Percentiles rank a stretch among this genome's conserved stretches.
Evolutionary conservation across 1,139 yeast genomes (phyloP).

Genomic region (Lodderomyces pseudojiufengensis): DNA sequence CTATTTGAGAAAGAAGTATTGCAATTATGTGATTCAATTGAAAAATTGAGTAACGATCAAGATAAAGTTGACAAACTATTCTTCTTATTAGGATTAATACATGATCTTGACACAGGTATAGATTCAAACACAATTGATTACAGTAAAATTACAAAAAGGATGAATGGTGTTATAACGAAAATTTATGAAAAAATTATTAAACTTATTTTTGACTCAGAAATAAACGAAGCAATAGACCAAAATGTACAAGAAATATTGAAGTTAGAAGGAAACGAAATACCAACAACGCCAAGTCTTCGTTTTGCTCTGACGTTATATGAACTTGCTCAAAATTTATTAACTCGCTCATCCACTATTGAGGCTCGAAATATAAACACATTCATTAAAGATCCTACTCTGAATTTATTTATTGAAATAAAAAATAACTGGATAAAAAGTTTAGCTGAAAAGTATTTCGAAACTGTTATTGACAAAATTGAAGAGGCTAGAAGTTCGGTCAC

Average conservation of each 20-base stretch:
- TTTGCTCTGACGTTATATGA: conserved; percentile 2
- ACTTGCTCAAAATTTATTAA: not conserved
- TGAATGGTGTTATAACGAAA: not conserved
- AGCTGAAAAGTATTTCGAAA: not conserved
- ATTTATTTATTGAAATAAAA: not conserved
- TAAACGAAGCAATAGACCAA: not conserved
- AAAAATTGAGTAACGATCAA: conserved; percentile 11
- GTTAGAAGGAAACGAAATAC: not conserved
- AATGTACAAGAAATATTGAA: not conserved
- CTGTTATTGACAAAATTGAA: not conserved
- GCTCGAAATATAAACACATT: not conserved
- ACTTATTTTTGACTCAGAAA: not conserved
- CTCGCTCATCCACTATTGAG: not conserved
- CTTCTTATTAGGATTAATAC: conserved; percentile 10
- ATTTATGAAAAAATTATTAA: not conserved
- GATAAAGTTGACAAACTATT: conserved; percentile 9
- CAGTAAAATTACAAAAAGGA: not conserved
- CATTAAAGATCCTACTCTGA: no score
- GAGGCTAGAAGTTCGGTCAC: not conserved
- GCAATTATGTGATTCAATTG: conserved; percentile 6
- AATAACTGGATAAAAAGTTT: not conserved
- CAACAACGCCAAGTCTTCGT: conserved; percentile 1
- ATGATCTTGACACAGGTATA: conserved; percentile 3
- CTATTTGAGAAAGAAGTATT: conserved; percentile 15
- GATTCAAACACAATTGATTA: not conserved